A percentile compares a stretch with the other conserved stretches of the same genome.
phyloP scores from a whole-genome alignment of 1,284 basidiomycete genomes.

The Cutaneotrichosporon spelunceum region DNA sequence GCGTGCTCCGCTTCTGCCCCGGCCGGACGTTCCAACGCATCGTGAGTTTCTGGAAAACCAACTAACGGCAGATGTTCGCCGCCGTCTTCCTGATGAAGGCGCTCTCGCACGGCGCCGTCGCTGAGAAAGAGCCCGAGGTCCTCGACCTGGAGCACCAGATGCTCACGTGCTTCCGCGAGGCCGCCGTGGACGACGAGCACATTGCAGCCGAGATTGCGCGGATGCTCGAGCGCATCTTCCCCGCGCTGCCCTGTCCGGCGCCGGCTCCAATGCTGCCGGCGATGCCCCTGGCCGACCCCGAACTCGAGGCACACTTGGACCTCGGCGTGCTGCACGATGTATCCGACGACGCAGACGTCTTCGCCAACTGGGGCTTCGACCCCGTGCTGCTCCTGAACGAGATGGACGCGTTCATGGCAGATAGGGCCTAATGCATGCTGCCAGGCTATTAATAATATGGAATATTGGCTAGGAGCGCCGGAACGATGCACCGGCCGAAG shows the following conservation, averaged over 20 bases:
- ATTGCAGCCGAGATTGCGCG: constrained; percentile 6
- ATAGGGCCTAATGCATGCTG: background rate
- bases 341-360: constrained; percentile 6
- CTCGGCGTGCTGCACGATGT: background rate
- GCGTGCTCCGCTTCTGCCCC: constrained; percentile 11
- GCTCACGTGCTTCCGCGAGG: constrained; percentile 10
- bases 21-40: constrained; percentile 15
- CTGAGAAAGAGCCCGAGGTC: constrained; percentile 1
- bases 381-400: constrained; percentile 13
- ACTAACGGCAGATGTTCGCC: constrained; percentile 13
- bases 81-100: constrained; percentile 17
- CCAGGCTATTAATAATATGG: background rate
- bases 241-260: background rate
- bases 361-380: constrained; percentile 18
- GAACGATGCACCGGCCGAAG: background rate
- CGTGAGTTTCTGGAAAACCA: background rate
- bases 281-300: background rate
- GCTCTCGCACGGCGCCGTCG: constrained; percentile 4
- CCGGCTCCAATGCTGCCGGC: background rate
- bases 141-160: constrained; percentile 8
- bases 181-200: constrained; percentile 13
- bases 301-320: background rate
- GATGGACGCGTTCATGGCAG: constrained; percentile 11
- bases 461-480: too few relatives aligned
- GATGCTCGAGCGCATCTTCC: constrained; percentile 9